Evolutionary conservation across 495 filamentous ascomycete genomes (phyloP), one percentile per base, ranked within the genome.

Genomic region (Aspergillus bertholletiae): DNA sequence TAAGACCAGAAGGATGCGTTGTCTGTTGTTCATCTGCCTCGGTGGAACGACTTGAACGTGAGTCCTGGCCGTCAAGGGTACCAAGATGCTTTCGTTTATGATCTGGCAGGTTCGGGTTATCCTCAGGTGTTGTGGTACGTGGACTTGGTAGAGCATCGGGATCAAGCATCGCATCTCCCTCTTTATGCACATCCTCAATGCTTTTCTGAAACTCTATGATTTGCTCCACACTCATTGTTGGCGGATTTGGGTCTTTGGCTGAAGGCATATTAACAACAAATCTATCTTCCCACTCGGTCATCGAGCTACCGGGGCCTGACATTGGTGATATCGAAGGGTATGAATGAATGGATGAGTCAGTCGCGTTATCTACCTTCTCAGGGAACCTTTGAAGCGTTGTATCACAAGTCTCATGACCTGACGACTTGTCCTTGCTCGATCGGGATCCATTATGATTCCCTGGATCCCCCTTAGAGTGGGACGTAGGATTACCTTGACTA

Each of bases 241-340:
- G 67, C 3, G 74, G 75, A 45, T 74, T 76, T 2, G 75, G 74
- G 0, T 78, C 70, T 39, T 69, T 71, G 1, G 75, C 74, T 28
- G 70, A 70, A 1, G 73, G 76, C 73, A 77, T 80, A 22, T 79
- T 59, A 13, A 78, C 70, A 37, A 77, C 74, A 47, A 76, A 78
- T 61, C 67, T 63, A 50, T 79, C 75, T 35, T 72, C 71, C 73
- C 74, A 73, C 21, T 73, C 68, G 9, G 65, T 72, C 46, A 64
- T 55, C 0, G 68, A 71, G 27, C 61, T 67, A 17, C 65, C 57
- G 13, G 66, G 70, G 1, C 57, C 65, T 9, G 72, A 72, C 23
- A 74, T 51, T 3, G 70, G 66, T 0, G 72, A 76, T 13, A 74
- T 53, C 1, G 73, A 71, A 15, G 57, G 54, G 34, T 66, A 52